A percentile compares a stretch with the other conserved stretches of the same genome.
Evolutionary conservation across 495 filamentous ascomycete species (phyloP).

Genomic region (Xylaria cubensis): DNA sequence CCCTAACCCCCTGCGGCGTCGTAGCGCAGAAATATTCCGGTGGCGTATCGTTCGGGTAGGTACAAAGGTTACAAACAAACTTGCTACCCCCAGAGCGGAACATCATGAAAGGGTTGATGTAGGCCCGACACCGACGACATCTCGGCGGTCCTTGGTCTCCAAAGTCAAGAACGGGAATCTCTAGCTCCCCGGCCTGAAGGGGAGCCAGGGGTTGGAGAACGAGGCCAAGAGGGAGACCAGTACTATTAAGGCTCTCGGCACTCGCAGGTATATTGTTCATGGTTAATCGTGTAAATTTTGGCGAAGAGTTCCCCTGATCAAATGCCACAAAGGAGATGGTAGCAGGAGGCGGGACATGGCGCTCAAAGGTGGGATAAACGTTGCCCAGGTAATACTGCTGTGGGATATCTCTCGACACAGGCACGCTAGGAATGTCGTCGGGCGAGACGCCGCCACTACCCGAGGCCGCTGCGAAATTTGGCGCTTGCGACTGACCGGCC

Average conservation of each 20-base stretch:
- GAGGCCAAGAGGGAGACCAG: constrained; percentile 84
- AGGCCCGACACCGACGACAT: constrained; percentile 91
- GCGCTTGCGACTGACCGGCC: constrained; percentile 46
- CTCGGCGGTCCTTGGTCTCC: constrained; percentile 89
- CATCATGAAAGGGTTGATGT: constrained; percentile 99
- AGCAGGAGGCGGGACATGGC: constrained; percentile 86
- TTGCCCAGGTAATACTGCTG: constrained; percentile 85
- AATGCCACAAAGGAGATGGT: constrained; percentile 88
- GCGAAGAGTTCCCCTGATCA: constrained; percentile 96
- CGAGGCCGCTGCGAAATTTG: constrained; percentile 50
- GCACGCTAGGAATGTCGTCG: constrained; percentile 92
- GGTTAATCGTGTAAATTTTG: constrained; percentile 89
- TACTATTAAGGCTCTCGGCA: constrained; percentile 77
- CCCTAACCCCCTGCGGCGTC: constrained; percentile 83
- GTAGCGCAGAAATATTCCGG: constrained; percentile 92
- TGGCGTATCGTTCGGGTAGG: constrained; percentile 93
- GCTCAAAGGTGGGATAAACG: constrained; percentile 93
- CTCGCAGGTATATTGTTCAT: constrained; percentile 90
- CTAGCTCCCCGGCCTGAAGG: constrained; percentile 81
- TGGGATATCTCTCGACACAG: constrained; percentile 78
- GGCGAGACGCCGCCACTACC: constrained; percentile 84
- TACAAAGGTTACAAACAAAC: constrained; percentile 98
- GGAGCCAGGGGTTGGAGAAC: constrained; percentile 88
- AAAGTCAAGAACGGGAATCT: constrained; percentile 94
- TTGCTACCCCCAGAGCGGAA: constrained; percentile 94